Evolutionary conservation across 306 rosid genomes (phyloP).

Genomic region (Cucumis cinereus): DNA sequence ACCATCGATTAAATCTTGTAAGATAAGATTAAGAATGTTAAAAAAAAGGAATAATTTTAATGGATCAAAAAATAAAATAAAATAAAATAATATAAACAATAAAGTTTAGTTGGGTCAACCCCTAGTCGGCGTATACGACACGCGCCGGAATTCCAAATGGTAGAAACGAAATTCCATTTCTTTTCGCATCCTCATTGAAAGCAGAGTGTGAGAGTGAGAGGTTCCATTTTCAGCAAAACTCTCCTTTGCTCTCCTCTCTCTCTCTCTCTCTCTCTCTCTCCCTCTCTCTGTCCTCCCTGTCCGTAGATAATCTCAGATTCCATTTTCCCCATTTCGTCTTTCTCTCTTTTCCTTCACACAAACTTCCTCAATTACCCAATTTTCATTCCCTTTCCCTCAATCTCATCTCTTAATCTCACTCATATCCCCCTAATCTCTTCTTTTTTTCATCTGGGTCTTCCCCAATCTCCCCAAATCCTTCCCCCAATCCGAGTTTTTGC

Average conservation of each 20-base stretch:
- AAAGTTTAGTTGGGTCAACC: neutral
- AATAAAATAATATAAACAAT: neutral
- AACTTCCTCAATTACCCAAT: neutral
- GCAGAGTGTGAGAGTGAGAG: conserved; percentile 6
- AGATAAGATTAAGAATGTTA: too few species aligned
- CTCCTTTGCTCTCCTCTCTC: neutral
- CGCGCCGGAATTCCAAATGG: neutral
- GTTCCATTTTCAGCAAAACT: neutral
- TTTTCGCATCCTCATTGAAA: neutral
- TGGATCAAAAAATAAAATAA: neutral
- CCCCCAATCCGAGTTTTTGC: neutral
- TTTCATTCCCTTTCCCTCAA: neutral
- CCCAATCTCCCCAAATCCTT: neutral
- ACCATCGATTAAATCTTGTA: too few species aligned
- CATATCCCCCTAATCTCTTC: neutral
- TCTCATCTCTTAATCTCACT: neutral
- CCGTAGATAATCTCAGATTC: neutral
- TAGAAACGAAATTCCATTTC: neutral
- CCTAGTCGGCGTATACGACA: neutral
- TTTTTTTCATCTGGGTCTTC: neutral
- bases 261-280: neutral
- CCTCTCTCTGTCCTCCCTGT: neutral
- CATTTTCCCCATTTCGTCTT: neutral
- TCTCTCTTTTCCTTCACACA: neutral
- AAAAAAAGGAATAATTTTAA: neutral